These are phyloP conservation scores for Fusarium sp. DNA, from an alignment of 2,329 filamentous ascomycete species.

Conservation along the genomic window DNA sequence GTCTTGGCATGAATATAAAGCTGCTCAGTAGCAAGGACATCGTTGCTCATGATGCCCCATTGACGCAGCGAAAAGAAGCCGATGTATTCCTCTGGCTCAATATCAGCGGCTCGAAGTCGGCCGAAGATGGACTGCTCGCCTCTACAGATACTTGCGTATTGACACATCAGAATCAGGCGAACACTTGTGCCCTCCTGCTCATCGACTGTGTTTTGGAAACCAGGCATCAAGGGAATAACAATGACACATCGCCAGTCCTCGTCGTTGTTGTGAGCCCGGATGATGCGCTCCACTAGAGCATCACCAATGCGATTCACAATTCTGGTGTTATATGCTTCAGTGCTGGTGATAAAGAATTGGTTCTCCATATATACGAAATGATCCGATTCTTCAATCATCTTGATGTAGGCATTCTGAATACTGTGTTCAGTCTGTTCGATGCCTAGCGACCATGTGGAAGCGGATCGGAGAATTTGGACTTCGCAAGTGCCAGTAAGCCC, in stretches of 20 bases:
- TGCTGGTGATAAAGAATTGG: constrained; percentile 97
- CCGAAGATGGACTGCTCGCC: constrained; percentile 94
- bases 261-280: constrained; percentile 83
- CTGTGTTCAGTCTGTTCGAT: constrained; percentile 91
- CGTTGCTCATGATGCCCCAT: constrained; percentile 91
- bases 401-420: constrained; percentile 95
- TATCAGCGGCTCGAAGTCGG: constrained; percentile 80
- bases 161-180: constrained; percentile 94
- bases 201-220: constrained; percentile 97
- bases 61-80: constrained; percentile 92
- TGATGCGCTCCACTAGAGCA: constrained; percentile 91
- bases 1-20: constrained; percentile 98
- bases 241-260: constrained; percentile 93
- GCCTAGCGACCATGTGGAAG: constrained; percentile 91
- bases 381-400: constrained; percentile 93
- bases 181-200: constrained; percentile 95
- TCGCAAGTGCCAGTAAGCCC: constrained; percentile 95
- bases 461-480: constrained; percentile 93
- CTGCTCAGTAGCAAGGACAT: constrained; percentile 91
- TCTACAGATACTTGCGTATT: constrained; percentile 95
- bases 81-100: constrained; percentile 95
- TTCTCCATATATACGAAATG: constrained; percentile 99
- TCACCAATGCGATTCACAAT: constrained; percentile 96
- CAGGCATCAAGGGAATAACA: constrained; percentile 95
- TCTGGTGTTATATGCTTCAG: constrained; percentile 85